Conservation (phyloP, 345 rosid genomes). For the Euclidium syriacum region DNA sequence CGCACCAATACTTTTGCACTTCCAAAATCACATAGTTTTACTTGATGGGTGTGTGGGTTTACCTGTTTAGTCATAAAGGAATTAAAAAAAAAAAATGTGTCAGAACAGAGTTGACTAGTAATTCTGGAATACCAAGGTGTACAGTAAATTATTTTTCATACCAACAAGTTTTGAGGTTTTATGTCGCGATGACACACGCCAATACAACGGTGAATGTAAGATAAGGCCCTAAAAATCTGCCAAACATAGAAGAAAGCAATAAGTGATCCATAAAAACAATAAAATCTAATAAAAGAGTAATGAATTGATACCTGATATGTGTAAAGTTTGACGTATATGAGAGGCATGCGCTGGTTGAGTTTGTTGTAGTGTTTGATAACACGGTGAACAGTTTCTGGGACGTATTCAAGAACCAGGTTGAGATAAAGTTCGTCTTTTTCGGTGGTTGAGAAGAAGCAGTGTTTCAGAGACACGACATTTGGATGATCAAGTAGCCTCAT, state of each 20-base stretch:
- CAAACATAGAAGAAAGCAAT: conserved; percentile 7
- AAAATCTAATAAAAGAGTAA: background rate
- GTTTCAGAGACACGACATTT: conserved; percentile 80
- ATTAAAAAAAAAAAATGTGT: conserved; percentile 3
- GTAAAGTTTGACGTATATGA: conserved; percentile 86
- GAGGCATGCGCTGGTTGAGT: conserved; percentile 87
- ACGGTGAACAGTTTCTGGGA: conserved; percentile 91
- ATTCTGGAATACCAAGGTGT: background rate
- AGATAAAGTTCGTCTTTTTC: conserved; percentile 96
- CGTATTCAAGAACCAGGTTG: conserved; percentile 93
- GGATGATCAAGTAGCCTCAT: conserved; percentile 99
- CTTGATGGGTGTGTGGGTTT: conserved; percentile 97
- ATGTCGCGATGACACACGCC: conserved; percentile 96
- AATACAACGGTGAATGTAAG: conserved; percentile 81
- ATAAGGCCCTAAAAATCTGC: conserved; percentile 92
- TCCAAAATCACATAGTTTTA: conserved; percentile 95
- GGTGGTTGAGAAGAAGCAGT: conserved; percentile 96
- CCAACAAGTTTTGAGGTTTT: conserved; percentile 98
- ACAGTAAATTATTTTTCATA: conserved; percentile 24
- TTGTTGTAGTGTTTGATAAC: conserved; percentile 89
- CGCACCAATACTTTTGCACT: conserved; percentile 98
- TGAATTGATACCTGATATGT: conserved; percentile 65
- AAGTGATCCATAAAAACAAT: background rate
- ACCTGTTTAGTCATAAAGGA: conserved; percentile 41
- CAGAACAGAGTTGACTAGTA: background rate